Percentiles rank a stretch among this genome's conserved stretches.
These are phyloP conservation scores for Kodamaea leandrae DNA, from an alignment of 805 yeast genomes.

Conservation along the genomic window DNA sequence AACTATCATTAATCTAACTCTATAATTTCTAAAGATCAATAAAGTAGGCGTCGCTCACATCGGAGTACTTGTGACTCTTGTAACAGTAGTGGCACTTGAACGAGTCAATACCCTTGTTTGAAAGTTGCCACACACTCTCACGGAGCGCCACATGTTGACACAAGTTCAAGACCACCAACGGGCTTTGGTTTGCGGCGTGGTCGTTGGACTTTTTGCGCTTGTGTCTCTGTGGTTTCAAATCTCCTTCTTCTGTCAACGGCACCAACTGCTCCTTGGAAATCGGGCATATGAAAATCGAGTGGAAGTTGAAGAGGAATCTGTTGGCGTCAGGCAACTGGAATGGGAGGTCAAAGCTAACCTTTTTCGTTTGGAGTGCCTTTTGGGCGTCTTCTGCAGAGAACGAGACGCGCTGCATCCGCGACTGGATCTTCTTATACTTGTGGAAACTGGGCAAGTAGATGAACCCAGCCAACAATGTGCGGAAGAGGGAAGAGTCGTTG, in stretches of 20 bases:
- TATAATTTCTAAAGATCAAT: constrained; percentile 33
- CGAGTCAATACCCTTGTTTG: constrained; percentile 36
- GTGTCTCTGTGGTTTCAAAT: constrained; percentile 5
- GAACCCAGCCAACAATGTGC: constrained; percentile 38
- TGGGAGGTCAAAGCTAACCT: constrained; percentile 34
- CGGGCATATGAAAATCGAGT: constrained; percentile 47
- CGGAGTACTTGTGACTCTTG: constrained; percentile 39
- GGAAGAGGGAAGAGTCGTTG: constrained; percentile 42
- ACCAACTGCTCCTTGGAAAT: constrained; percentile 42
- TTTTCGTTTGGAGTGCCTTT: not conserved
- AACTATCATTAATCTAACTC: too few species aligned
- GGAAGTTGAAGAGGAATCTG: constrained; percentile 39
- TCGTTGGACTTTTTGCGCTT: constrained; percentile 20
- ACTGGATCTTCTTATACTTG: constrained; percentile 39
- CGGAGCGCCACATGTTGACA: constrained; percentile 42
- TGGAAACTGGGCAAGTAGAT: constrained; percentile 42
- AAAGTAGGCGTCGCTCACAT: constrained; percentile 40
- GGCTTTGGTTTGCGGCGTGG: constrained; percentile 19
- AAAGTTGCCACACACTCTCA: constrained; percentile 42
- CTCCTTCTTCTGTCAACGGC: constrained; percentile 25
- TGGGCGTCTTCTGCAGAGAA: constrained; percentile 9
- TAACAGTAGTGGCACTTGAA: constrained; percentile 47
- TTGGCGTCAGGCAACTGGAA: constrained; percentile 41
- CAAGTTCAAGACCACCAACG: constrained; percentile 41
- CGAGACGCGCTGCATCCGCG: constrained; percentile 18